Base-by-base conservation (phyloP, 768 basidiomycete species). In the Phylloporus sp. region DNA sequence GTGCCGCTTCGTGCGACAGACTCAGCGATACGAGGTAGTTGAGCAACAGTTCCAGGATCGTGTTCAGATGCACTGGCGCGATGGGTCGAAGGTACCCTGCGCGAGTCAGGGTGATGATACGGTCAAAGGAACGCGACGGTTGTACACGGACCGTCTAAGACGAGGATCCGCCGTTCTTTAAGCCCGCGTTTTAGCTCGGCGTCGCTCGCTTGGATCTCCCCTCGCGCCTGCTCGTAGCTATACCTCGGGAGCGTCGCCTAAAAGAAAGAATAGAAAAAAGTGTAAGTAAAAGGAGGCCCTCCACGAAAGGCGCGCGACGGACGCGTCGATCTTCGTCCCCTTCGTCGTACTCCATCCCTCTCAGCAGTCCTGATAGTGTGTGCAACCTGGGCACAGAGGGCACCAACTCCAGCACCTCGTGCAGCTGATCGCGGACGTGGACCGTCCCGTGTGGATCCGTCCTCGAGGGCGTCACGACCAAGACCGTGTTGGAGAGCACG, bases 401-500 rank as follows among this genome's bases (percentile, higher is more conserved):
- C 0, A 79, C 74, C 17, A 91, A 71, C 65, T 99, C 96, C 39
- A 98, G 67, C 38, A 97, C 75, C 56, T 96, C 86, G 55, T 81
- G 84, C 26, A 92, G 69, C 55, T 85, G 83, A 54, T 92, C 89
- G 42, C 84, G 79, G 42, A 96, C 84, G 43, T 85, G 77, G 9
- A 89, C 71, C 2, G 69, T 66, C 36, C 77, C 71, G 17, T 68
- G 61, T 3, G 62, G 54, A 35, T 61, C 52, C 4, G 57, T 53
- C 31, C 68, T 61, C 3, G 73, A 68, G 15, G 81, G 70, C 3
- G 82, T 81, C 49, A 87, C 73, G 35, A 97, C 77, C 11, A 93
- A 71, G 27, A 94, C 69, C 0, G 91, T 84, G 65, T 98, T 98
- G 15, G 93, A 96, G 38, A 96, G 71, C 9, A 77, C 75, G n/a